A percentile compares a stretch with the other conserved stretches of the same genome.
These are phyloP conservation scores for Cladophialophora bantiana DNA, from an alignment of 2,329 filamentous ascomycete species.

Conservation along the genomic window DNA sequence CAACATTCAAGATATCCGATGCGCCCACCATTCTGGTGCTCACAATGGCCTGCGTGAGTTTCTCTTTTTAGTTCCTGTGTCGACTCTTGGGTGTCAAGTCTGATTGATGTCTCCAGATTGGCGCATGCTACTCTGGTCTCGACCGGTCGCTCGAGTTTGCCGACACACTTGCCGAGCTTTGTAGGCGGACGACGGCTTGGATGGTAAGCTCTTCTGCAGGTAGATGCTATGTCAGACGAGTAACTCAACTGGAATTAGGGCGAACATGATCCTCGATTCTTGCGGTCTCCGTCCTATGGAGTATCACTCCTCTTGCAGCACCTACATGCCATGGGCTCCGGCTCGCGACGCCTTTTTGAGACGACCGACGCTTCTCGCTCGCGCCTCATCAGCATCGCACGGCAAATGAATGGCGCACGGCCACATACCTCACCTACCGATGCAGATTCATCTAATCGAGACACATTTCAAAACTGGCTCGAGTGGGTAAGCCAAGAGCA, in stretches of 20 bases:
- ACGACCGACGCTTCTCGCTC: slow-evolving; percentile 18
- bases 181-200: slow-evolving; percentile 15
- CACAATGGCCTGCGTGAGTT: slow-evolving; percentile 11
- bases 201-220: slow-evolving; percentile 4
- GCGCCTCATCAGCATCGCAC: slow-evolving; percentile 16
- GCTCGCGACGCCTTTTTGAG: slow-evolving; percentile 22
- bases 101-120: slow-evolving; percentile 2
- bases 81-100: background rate
- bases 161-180: slow-evolving; percentile 14
- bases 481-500: slow-evolving; percentile 20
- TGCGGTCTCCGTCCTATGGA: slow-evolving; percentile 17
- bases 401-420: slow-evolving; percentile 14
- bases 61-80: background rate
- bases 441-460: background rate
- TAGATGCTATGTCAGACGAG: background rate
- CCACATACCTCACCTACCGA: slow-evolving; percentile 5
- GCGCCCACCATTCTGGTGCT: slow-evolving; percentile 17
- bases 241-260: background rate
- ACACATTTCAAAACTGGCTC: slow-evolving; percentile 14
- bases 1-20: slow-evolving; percentile 20
- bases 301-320: slow-evolving; percentile 18
- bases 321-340: slow-evolving; percentile 15
- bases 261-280: slow-evolving; percentile 16
- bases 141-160: slow-evolving; percentile 16
- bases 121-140: slow-evolving; percentile 21